Evolutionary conservation across 2,329 filamentous ascomycete genomes (phyloP).

Genomic region (Xenosphaeropsis pyriputrescens): DNA sequence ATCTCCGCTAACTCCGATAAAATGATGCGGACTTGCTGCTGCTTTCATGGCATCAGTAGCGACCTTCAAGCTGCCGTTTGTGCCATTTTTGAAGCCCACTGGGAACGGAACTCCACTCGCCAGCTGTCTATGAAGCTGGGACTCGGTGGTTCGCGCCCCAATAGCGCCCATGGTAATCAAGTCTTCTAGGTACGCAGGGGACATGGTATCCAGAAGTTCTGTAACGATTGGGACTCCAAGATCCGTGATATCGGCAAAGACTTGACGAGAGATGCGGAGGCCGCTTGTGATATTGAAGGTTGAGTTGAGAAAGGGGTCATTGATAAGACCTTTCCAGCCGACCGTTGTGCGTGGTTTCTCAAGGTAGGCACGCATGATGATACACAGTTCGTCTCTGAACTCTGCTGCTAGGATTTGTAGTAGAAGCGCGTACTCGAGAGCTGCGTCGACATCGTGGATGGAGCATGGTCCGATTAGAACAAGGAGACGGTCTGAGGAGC

Average conservation of each 20-base stretch:
- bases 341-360: conserved; percentile 98
- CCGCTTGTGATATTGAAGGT: conserved; percentile 99
- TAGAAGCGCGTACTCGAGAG: conserved; percentile 74
- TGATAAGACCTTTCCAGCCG: conserved; percentile 98
- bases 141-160: conserved; percentile 90
- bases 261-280: conserved; percentile 75
- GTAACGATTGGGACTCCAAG: conserved; percentile 87
- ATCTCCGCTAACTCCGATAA: conserved; percentile 97
- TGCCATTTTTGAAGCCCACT: conserved; percentile 99
- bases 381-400: conserved; percentile 69
- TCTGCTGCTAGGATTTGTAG: conserved; percentile 66
- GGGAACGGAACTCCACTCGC: conserved; percentile 93
- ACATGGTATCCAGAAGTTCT: conserved; percentile 98
- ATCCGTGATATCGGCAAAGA: conserved; percentile 81
- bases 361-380: conserved; percentile 97
- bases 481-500: conserved; percentile 58
- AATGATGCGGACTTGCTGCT: conserved; percentile 78
- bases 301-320: conserved; percentile 94
- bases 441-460: conserved; percentile 82
- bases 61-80: conserved; percentile 79
- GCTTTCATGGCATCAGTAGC: conserved; percentile 93
- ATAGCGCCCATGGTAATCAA: conserved; percentile 92
- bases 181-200: conserved; percentile 92
- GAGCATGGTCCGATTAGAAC: conserved; percentile 94
- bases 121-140: conserved; percentile 89